Conservation (phyloP, 371 early-diverging fungal species). For the Actinomucor elegans region DNA sequence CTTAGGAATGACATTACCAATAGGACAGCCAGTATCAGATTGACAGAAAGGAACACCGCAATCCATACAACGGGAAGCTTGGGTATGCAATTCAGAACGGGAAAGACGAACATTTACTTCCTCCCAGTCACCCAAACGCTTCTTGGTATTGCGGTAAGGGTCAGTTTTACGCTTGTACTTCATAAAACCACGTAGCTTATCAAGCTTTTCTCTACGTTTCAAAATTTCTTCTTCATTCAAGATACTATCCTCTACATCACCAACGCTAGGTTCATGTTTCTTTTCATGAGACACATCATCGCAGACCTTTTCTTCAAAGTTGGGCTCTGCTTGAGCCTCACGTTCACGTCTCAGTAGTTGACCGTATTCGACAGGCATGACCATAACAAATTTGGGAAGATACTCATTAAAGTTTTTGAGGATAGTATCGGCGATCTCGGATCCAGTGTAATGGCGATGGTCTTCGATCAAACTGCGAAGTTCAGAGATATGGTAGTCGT, state of each 20-base stretch:
- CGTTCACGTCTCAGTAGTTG: conserved; percentile 68
- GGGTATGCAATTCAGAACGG: conserved; percentile 78
- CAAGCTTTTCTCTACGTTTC: conserved; percentile 64
- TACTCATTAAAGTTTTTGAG: conserved; percentile 69
- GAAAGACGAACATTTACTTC: conserved; percentile 89
- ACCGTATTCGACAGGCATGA: conserved; percentile 91
- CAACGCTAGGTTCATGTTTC: conserved; percentile 54
- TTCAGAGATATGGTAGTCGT: conserved; percentile 71
- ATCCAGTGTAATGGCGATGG: conserved; percentile 82
- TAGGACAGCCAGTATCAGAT: conserved; percentile 94
- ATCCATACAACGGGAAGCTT: conserved; percentile 98
- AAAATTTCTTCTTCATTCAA: conserved; percentile 70
- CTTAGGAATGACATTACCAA: conserved; percentile 96
- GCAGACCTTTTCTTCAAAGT: conserved; percentile 29
- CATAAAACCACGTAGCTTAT: conserved; percentile 90
- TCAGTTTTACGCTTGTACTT: conserved; percentile 89
- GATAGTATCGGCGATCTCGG: conserved; percentile 70
- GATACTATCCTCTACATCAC: conserved; percentile 89
- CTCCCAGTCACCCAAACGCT: conserved; percentile 87
- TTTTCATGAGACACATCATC: conserved; percentile 16
- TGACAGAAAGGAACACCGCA: conserved; percentile 98
- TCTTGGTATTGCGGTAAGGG: conserved; percentile 78
- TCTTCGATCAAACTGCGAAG: conserved; percentile 77
- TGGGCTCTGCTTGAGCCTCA: conserved; percentile 31
- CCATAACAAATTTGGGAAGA: conserved; percentile 85